Evolutionary conservation across 805 yeast genomes (phyloP).

Genomic region (Starmerella lactis-condensi): DNA sequence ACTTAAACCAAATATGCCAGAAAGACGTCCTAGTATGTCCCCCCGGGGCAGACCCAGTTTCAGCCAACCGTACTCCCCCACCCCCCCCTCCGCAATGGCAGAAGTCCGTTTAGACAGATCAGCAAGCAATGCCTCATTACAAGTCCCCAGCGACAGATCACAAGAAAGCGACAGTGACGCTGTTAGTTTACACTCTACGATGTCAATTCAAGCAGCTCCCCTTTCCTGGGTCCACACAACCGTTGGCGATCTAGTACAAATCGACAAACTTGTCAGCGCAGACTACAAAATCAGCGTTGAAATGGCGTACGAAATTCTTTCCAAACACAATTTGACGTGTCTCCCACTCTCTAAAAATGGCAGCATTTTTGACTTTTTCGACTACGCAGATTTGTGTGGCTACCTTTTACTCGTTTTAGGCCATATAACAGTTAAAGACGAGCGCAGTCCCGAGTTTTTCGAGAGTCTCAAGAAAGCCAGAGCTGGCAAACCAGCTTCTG

Average conservation of each 20-base stretch:
- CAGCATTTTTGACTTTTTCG: conserved; percentile 42
- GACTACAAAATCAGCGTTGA: conserved; percentile 58
- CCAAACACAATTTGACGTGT: conserved; percentile 57
- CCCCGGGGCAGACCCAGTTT: conserved; percentile 1
- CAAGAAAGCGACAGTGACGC: conserved; percentile 15
- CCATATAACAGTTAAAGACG: conserved; percentile 29
- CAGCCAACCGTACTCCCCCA: neutral
- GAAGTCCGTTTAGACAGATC: too few species aligned
- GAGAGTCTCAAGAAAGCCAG: conserved; percentile 44
- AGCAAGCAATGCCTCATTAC: too few species aligned
- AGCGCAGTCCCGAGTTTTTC: conserved; percentile 23
- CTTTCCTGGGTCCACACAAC: conserved; percentile 25
- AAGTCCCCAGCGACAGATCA: neutral
- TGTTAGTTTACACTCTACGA: conserved; percentile 9
- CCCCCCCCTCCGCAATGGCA: neutral
- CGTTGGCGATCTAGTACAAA: conserved; percentile 56
- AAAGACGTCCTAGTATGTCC: conserved; percentile 3
- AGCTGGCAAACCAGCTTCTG: conserved; percentile 78
- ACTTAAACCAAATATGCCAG: too few species aligned
- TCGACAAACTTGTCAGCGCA: conserved; percentile 55
- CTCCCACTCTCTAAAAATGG: conserved; percentile 40
- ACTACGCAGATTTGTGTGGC: conserved; percentile 77
- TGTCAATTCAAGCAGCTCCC: conserved; percentile 5
- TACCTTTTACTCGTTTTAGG: conserved; percentile 71
- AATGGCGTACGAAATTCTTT: conserved; percentile 65